Evolutionary conservation across 1,139 yeast genomes (phyloP), one percentile per base, ranked within the genome.

Genomic region (Yarrowia galli): DNA sequence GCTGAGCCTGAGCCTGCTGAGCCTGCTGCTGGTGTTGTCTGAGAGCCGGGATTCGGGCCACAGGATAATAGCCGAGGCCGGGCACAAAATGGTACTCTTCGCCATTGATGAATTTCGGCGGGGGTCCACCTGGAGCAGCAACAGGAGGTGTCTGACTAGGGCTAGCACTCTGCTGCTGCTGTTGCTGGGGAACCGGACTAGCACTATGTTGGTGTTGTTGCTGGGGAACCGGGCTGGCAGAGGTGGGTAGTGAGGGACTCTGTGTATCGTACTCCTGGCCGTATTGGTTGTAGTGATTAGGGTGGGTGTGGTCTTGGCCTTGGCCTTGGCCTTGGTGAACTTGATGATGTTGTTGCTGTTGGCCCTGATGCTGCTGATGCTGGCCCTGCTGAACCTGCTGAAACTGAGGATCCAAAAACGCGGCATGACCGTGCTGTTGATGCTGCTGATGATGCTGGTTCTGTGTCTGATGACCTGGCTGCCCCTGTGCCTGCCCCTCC

Each of bases 81-180:
- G 54, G 46, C 9, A 61, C 56, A 35, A 46, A 61, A 8, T 48
- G 54, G 38, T 46, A 61, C 53, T 46, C 56, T 48, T 46, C 46
- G 13, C 66, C 66, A 13, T 61, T 61, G 46, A 61, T 48, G 45
- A 46, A 20, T 35, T 61, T 61, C 15, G 56, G 54, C 7, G 54
- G 66, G 23, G 66, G 66, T 25, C 23, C 49, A 10, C 22, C 22
- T 12, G 58, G 38, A 18, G 42, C 18, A 12, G 42, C 3, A 4
- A 23, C 35, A 8, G 25, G 51, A 45, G 46, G 48, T 6, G n/a
- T 23, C n/a, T 22, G 48, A 15, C 35, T 25, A 18, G 8, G 28
- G 28, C 54, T 48, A 1, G 12, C 40, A 13, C 36, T 32, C n/a
- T n/a, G n/a, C n/a, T n/a, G n/a, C 4, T 9, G 40, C 15, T 32